These are phyloP conservation scores for Ogataea minuta DNA, from an alignment of 805 yeast species.

Conservation along the genomic window DNA sequence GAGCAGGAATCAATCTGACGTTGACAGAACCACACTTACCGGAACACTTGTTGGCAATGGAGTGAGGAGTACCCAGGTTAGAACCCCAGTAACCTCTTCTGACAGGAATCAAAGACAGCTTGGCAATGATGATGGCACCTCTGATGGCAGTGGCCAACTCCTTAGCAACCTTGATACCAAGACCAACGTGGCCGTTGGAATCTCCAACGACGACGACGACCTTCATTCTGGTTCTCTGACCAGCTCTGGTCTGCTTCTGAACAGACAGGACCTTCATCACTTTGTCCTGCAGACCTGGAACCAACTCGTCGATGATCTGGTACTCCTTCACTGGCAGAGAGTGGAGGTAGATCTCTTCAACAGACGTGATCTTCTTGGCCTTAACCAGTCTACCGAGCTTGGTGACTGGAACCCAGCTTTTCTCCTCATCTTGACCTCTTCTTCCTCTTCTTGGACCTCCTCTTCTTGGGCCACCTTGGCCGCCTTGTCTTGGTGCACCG, in stretches of 20 bases:
- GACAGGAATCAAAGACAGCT: conserved; percentile 97
- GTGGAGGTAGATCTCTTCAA: conserved; percentile 99
- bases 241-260: conserved; percentile 99
- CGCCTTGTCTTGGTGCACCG: conserved; percentile 37
- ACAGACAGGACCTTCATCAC: conserved; percentile 99
- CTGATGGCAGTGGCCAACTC: conserved; percentile 99
- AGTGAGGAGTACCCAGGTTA: conserved; percentile 99
- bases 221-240: conserved; percentile 99
- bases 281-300: conserved; percentile 96
- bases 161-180: conserved; percentile 99
- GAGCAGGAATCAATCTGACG: conserved; percentile 99
- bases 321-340: conserved; percentile 99
- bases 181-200: conserved; percentile 99
- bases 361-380: conserved; percentile 94
- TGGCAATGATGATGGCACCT: conserved; percentile 99
- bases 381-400: conserved; percentile 99
- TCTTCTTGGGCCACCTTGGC: conserved; percentile 49
- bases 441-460: conserved; percentile 65
- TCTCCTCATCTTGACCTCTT: conserved; percentile 87
- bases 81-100: conserved; percentile 99
- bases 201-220: conserved; percentile 99
- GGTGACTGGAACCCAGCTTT: conserved; percentile 99
- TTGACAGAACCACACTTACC: conserved; percentile 99
- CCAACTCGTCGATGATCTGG: conserved; percentile 96
- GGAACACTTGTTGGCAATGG: conserved; percentile 95